Evolutionary conservation across 2,329 filamentous ascomycete species (phyloP).

Genomic region (Trichoderma atroviride): DNA sequence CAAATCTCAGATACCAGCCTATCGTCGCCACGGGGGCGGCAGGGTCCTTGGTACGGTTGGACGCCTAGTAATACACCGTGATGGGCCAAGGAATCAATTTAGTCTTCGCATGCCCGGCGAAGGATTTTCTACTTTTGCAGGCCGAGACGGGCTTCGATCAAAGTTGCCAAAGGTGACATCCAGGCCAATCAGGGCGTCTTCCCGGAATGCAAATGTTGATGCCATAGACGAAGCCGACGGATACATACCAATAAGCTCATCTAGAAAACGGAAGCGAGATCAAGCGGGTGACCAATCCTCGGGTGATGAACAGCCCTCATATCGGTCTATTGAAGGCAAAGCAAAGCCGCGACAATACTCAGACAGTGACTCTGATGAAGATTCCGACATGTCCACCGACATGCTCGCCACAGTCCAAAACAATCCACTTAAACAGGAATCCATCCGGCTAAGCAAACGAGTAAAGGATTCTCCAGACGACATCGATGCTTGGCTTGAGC

Average conservation of each 20-base stretch:
- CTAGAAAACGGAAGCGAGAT: conserved; percentile 48
- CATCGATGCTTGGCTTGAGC: conserved; percentile 71
- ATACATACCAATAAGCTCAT: conserved; percentile 51
- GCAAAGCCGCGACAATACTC: conserved; percentile 53
- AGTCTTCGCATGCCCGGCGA: conserved; percentile 51
- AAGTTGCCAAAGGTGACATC: conserved; percentile 44
- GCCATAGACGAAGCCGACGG: conserved; percentile 43
- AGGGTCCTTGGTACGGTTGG: conserved; percentile 67
- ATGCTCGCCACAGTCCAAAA: conserved; percentile 40
- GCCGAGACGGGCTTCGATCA: conserved; percentile 53
- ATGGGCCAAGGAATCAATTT: conserved; percentile 60
- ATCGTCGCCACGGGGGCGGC: conserved; percentile 69
- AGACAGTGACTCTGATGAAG: conserved; percentile 54
- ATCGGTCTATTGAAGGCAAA: conserved; percentile 67
- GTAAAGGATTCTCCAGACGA: conserved; percentile 69
- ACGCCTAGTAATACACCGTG: conserved; percentile 67
- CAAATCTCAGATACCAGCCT: conserved; percentile 70
- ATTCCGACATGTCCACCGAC: conserved; percentile 48
- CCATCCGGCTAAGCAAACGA: conserved; percentile 62
- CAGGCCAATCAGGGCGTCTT: conserved; percentile 46
- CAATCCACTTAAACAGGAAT: conserved; percentile 55
- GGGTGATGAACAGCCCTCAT: conserved; percentile 56
- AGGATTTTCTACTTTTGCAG: conserved; percentile 35
- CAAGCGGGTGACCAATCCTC: conserved; percentile 43
- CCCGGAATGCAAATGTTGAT: conserved; percentile 31